Base-by-base conservation (phyloP, 345 rosid genomes). In the Gossypium australe region DNA sequence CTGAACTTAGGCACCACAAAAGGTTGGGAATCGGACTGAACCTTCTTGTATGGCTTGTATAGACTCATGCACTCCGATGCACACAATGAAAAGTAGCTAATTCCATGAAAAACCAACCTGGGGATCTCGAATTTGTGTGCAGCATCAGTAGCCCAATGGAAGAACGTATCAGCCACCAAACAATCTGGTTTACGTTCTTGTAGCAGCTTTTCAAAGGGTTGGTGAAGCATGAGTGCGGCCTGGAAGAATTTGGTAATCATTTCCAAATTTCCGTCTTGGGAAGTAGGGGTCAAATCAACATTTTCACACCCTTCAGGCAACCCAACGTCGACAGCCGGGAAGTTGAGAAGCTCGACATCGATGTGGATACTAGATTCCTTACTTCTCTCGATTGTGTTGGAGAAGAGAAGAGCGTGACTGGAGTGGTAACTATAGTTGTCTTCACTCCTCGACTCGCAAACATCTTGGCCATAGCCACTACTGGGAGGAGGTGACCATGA, bases 111-210 rank as follows among this genome's bases (percentile, higher is more conserved):
- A 60, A 86, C 84, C 71, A 86, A 72, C 56, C 92, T 84, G 1
- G 92, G 89, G 0, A 90, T 85, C 38, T 81, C 83, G 11, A 83
- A 80, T 72, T 86, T 85, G 48, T 66, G 76, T 6, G 96, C 87
- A 2, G 79, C 80, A 67, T 83, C 78, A 14, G 89, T 84, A 0
- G 90, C 82, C 93, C 92, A 90, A 10, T 91, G 90, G 16, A 87
- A 82, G 80, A 87, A 82, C 81, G 78, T 70, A 75, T 90, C 87
- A 2, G 89, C 91, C 3, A 91, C 89, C 0, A 87, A 79, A 73
- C 87, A 89, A 60, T 85, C 86, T 10, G 93, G 86, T 49, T 53
- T 76, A 48, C 56, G 34, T 41, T 87, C 81, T 58, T 71, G 59
- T 14, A 89, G 66, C 61, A 86, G 81, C 62, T 76, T 13, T 64